Evolutionary conservation across 768 basidiomycete genomes (phyloP).

Genomic region (Favolaschia claudopus): DNA sequence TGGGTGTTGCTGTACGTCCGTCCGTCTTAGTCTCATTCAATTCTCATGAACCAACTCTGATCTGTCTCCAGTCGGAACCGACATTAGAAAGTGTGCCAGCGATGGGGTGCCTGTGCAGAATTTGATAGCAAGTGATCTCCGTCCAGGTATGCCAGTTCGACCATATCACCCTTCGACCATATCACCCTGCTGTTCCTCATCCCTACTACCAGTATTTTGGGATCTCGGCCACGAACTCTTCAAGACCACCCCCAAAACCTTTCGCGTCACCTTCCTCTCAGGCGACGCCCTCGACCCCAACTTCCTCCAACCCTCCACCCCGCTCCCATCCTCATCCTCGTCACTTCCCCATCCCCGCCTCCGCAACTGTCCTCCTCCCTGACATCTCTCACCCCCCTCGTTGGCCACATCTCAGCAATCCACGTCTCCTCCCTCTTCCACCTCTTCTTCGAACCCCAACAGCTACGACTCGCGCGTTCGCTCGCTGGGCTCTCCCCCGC

Average conservation of each 20-base stretch:
- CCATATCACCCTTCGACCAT: not conserved
- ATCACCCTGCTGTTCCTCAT: too few relatives aligned
- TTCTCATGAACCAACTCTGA: not conserved
- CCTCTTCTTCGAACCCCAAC: slow-evolving; percentile 42
- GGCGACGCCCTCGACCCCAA: slow-evolving; percentile 61
- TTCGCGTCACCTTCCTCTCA: slow-evolving; percentile 60
- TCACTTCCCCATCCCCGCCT: slow-evolving; percentile 30
- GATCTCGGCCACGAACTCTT: slow-evolving; percentile 70
- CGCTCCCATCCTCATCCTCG: slow-evolving; percentile 25
- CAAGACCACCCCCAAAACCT: slow-evolving; percentile 56
- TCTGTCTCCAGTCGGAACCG: slow-evolving; percentile 46
- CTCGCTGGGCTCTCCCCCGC: slow-evolving; percentile 42
- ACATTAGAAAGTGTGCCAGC: slow-evolving; percentile 44
- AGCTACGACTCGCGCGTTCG: slow-evolving; percentile 37
- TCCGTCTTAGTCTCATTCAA: not conserved
- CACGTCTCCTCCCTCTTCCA: slow-evolving; percentile 47
- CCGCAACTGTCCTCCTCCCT: slow-evolving; percentile 41
- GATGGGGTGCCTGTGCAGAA: slow-evolving; percentile 50
- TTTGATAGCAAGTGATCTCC: slow-evolving; percentile 47
- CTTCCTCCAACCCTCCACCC: slow-evolving; percentile 46
- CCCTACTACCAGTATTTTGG: slow-evolving; percentile 60
- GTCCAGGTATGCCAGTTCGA: slow-evolving; percentile 41
- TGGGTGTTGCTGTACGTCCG: slow-evolving; percentile 52
- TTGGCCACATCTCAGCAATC: slow-evolving; percentile 41
- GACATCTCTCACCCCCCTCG: slow-evolving; percentile 52